Percentiles rank a stretch among this genome's conserved stretches.
These are phyloP conservation scores for Abrus pulchellus DNA, from an alignment of 306 rosid genomes.

Conservation along the genomic window DNA sequence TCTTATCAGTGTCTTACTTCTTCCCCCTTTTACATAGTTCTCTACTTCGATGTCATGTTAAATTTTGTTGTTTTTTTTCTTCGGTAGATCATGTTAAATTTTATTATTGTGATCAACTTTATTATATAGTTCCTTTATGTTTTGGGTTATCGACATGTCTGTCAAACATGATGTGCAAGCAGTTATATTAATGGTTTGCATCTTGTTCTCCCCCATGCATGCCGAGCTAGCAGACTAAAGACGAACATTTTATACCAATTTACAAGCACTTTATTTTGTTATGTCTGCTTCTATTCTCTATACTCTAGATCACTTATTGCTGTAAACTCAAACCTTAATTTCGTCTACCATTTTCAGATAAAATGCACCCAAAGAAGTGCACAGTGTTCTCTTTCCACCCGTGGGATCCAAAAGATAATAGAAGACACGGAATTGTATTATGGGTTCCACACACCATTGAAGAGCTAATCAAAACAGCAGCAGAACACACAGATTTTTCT, in stretches of 20 bases:
- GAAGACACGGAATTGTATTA: conserved; percentile 76
- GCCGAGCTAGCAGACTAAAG: background rate
- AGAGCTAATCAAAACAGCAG: conserved; percentile 69
- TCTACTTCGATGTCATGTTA: background rate
- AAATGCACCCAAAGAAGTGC: conserved; percentile 71
- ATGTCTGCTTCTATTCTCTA: background rate
- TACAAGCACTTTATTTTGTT: conserved; percentile 24
- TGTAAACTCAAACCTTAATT: conserved; percentile 1
- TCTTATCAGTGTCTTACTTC: background rate
- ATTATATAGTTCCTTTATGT: background rate
- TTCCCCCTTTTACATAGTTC: background rate
- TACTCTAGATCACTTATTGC: background rate
- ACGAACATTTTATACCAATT: conserved; percentile 1
- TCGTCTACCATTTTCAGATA: conserved; percentile 60
- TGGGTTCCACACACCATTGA: conserved; percentile 79
- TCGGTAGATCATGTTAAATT: background rate
- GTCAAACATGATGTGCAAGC: background rate
- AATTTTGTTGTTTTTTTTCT: background rate
- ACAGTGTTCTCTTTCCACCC: conserved; percentile 92
- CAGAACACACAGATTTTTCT: conserved; percentile 61
- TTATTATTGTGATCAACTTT: background rate
- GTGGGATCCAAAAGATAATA: conserved; percentile 73
- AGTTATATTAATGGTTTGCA: conserved; percentile 8
- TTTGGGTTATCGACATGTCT: background rate
- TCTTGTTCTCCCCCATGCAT: conserved; percentile 9